These are phyloP conservation scores for Cyberlindnera euphorbiae DNA, from an alignment of 805 yeast genomes.

Conservation along the genomic window DNA sequence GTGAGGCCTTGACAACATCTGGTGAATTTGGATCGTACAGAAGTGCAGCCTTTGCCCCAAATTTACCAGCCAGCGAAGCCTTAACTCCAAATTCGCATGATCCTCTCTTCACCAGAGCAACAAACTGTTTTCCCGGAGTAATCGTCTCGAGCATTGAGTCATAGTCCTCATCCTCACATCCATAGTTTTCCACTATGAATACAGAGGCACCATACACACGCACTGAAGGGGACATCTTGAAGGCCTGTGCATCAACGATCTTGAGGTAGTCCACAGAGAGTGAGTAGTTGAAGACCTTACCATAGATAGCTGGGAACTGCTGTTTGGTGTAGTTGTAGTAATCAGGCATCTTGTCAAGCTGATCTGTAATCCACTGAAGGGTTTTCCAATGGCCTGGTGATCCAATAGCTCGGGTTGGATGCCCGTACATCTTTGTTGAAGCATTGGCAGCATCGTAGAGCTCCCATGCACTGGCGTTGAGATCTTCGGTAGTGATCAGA, in stretches of 20 bases:
- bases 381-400: conserved; percentile 89
- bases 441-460: conserved; percentile 57
- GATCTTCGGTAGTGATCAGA: conserved; percentile 51
- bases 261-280: conserved; percentile 49
- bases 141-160: conserved; percentile 34
- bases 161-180: conserved; percentile 68
- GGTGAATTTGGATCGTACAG: conserved; percentile 53
- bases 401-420: conserved; percentile 92
- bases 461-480: conserved; percentile 57
- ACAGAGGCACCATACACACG: conserved; percentile 55
- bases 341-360: conserved; percentile 50
- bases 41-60: conserved; percentile 72
- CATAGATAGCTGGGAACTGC: conserved; percentile 65
- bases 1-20: conserved; percentile 45
- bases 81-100: conserved; percentile 79
- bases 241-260: conserved; percentile 41
- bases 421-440: conserved; percentile 58
- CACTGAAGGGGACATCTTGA: conserved; percentile 78
- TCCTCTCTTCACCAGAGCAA: conserved; percentile 80
- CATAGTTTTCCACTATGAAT: conserved; percentile 53
- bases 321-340: conserved; percentile 66
- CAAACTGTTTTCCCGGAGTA: conserved; percentile 21
- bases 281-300: conserved; percentile 52
- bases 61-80: conserved; percentile 66
- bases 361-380: conserved; percentile 56